phyloP scores from a whole-genome alignment of 257 asterid genomes.

The Solanum rostratum region DNA sequence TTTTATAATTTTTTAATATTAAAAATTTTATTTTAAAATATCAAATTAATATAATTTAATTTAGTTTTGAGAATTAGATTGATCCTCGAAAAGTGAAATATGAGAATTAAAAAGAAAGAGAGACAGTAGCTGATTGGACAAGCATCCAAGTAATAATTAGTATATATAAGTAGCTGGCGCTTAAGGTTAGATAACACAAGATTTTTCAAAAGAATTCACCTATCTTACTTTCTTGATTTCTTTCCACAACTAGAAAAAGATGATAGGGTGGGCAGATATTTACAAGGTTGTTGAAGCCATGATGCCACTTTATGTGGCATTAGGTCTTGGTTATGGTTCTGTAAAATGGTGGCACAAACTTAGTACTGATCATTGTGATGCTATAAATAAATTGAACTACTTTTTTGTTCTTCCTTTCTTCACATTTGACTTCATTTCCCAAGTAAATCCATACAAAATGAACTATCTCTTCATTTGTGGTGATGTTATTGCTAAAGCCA shows the following conservation, averaged over 20 bases:
- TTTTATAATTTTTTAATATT: too few species aligned
- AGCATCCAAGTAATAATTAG: neutral
- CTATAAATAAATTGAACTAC: slow-evolving; percentile 57
- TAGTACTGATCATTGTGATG: slow-evolving; percentile 60
- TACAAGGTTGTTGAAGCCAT: slow-evolving; percentile 50
- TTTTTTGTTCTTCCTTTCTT: slow-evolving; percentile 68
- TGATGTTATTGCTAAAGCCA: slow-evolving; percentile 45
- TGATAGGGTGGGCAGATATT: slow-evolving; percentile 40
- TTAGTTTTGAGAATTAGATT: too few species aligned
- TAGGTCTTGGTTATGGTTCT: slow-evolving; percentile 55
- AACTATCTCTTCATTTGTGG: slow-evolving; percentile 47
- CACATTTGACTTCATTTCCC: slow-evolving; percentile 46
- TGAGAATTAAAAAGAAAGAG: too few species aligned
- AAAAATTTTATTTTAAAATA: too few species aligned
- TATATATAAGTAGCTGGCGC: neutral
- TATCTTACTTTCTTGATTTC: neutral
- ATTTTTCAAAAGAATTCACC: neutral
- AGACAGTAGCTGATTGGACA: neutral
- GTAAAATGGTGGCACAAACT: slow-evolving; percentile 63
- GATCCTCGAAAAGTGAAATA: too few species aligned
- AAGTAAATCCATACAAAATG: slow-evolving; percentile 53
- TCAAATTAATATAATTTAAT: too few species aligned
- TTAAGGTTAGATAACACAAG: neutral
- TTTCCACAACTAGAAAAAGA: neutral
- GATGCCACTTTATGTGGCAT: slow-evolving; percentile 46